Conservation (phyloP, 371 early-diverging fungal genomes). For the Mucor irregularis region DNA sequence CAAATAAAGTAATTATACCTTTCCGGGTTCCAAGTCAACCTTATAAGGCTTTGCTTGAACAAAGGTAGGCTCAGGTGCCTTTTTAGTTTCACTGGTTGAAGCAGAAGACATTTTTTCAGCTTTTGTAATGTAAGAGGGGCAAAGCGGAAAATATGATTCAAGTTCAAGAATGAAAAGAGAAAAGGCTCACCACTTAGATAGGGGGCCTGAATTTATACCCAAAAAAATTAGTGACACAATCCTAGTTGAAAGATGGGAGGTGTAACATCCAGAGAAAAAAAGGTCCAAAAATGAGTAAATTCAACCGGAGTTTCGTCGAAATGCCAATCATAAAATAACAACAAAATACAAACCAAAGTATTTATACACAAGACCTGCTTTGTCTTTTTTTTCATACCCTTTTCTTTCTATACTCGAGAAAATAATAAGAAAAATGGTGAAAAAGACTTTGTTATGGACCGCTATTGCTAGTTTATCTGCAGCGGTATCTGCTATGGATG, state of each 20-base stretch:
- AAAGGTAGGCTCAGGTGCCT: conserved; percentile 23
- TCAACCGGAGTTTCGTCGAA: too few relatives aligned
- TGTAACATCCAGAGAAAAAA: too few relatives aligned
- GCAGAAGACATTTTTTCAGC: conserved; percentile 6
- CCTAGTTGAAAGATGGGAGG: background rate
- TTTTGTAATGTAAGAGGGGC: conserved; percentile 16
- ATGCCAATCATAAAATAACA: too few relatives aligned
- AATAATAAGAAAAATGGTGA: background rate
- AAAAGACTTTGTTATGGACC: conserved; percentile 5
- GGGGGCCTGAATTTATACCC: too few relatives aligned
- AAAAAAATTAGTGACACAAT: background rate
- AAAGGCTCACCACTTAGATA: background rate
- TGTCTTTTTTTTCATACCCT: background rate
- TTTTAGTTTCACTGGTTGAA: background rate
- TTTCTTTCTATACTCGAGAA: background rate
- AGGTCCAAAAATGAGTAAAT: too few relatives aligned
- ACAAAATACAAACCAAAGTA: too few relatives aligned
- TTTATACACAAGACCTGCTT: too few relatives aligned
- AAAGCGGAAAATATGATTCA: background rate
- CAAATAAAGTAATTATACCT: conserved; percentile 14
- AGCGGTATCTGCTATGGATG: background rate
- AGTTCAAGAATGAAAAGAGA: background rate
- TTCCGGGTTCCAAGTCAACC: conserved; percentile 36
- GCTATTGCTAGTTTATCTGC: background rate
- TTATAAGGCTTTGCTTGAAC: conserved; percentile 36